Evolutionary conservation across 1,139 yeast species (phyloP), one percentile per base, ranked within the genome.

Genomic region (Kluyveromyces sp.): DNA sequence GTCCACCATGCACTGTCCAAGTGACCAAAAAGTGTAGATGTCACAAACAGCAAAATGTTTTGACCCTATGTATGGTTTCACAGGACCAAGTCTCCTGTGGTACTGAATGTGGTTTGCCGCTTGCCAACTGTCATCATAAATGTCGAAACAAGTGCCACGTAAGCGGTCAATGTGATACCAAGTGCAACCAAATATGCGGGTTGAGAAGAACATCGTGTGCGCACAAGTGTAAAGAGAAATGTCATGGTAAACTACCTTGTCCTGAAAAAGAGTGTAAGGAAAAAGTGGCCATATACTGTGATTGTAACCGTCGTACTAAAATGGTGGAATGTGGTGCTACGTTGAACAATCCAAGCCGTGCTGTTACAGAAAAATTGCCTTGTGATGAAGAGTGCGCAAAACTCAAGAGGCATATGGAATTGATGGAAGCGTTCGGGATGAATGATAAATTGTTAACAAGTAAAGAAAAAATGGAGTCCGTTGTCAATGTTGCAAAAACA

Each of bases 1-100:
- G 97, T 63, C 95, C 95, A 0, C 81, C 79, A 51, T 89, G 97
- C 66, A 86, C 95, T 1, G 71, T 71, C 31, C 63, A 80, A 10
- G 84, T 85, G 6, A 70, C 75, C 30, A 82, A 78, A 56, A 57
- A 56, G 25, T 89, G 97, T 62, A 76, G 78, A 53, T 89, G 97
- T 71, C 90, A 90, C 4, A 73, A 75, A 51, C 68, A 68, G 28
- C 68, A 69, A 7, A 51, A 53, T 25, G 73, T 86, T 28, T 75
- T 79, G 40, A 84, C 86, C 29, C 78, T 85, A 25, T 77, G 97
- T 64, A 83, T 83, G 43, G 40, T 41, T 15, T 39, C 43, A 26
- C 86, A 83, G 50, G 70, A 72, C 5, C 70, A 71, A 31, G 89
- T 83, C 0, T 79, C 87, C 3, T 89, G 97, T 66, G 90, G 92